Evolutionary conservation across 129 eudicot species (phyloP).

Genomic region (Centrapalus pauciflorus): DNA sequence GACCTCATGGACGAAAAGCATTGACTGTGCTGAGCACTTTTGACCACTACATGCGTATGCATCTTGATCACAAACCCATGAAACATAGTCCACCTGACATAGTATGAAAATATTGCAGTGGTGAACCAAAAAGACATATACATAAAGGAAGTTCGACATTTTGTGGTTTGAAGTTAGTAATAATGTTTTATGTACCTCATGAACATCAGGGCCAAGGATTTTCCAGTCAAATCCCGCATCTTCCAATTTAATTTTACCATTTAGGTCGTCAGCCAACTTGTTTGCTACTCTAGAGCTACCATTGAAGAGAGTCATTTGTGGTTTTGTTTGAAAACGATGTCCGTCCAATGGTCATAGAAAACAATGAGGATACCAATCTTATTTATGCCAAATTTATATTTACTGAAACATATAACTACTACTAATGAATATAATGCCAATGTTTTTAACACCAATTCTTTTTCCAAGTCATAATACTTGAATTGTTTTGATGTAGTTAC

Average conservation of each 20-base stretch:
- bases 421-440: background rate
- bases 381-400: background rate
- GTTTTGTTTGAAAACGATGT: constrained; percentile 62
- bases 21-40: constrained; percentile 94
- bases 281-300: constrained; percentile 97
- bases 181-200: constrained; percentile 51
- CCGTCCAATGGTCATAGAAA: constrained; percentile 4
- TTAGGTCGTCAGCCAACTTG: constrained; percentile 72
- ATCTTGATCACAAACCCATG: constrained; percentile 99
- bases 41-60: constrained; percentile 99
- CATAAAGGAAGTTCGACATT: background rate
- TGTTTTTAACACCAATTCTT: background rate
- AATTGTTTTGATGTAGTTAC: background rate
- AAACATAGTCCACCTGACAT: constrained; percentile 86
- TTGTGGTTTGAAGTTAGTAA: background rate
- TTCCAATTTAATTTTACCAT: constrained; percentile 81
- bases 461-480: background rate
- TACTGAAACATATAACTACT: background rate
- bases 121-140: background rate
- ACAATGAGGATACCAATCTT: too few species aligned
- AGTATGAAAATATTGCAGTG: constrained; percentile 3
- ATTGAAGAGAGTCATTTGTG: constrained; percentile 96
- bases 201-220: constrained; percentile 98
- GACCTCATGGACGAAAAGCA: constrained; percentile 93
- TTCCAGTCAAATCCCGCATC: constrained; percentile 99